phyloP scores from a whole-genome alignment of 805 yeast genomes.

The Limtongia smithiae region DNA sequence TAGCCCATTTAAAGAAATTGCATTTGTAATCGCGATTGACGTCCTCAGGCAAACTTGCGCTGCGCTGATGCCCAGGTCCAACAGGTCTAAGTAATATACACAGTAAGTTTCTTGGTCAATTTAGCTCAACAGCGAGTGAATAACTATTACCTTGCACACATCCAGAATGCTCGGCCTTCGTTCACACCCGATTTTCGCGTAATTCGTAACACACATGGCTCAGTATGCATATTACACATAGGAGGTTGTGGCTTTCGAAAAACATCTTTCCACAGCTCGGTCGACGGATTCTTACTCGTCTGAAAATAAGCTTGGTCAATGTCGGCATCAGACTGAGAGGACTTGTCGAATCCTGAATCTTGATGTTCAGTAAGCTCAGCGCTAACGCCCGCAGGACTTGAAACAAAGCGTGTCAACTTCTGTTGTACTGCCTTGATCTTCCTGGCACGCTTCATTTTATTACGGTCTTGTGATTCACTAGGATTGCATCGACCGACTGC shows the following conservation, averaged over 20 bases:
- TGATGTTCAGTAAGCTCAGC: no score
- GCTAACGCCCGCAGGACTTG: neutral
- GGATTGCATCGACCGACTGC: no score
- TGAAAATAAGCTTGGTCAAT: no score
- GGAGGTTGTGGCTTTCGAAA: slow-evolving; percentile 33
- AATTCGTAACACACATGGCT: slow-evolving; percentile 36
- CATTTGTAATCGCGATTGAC: slow-evolving; percentile 33
- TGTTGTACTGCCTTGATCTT: no score
- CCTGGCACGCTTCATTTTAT: no score
- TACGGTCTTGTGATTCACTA: no score
- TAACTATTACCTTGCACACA: slow-evolving; percentile 34
- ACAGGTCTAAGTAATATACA: slow-evolving; percentile 15
- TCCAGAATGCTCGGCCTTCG: slow-evolving; percentile 42
- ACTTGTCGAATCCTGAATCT: no score
- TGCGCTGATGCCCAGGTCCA: slow-evolving; percentile 23
- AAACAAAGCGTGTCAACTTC: neutral
- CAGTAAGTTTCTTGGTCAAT: neutral
- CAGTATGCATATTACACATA: slow-evolving; percentile 35
- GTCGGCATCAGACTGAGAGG: no score
- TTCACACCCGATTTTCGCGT: slow-evolving; percentile 39
- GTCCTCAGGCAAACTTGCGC: slow-evolving; percentile 5
- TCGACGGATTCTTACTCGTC: no score
- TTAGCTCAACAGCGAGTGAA: neutral
- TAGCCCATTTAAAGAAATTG: slow-evolving; percentile 38
- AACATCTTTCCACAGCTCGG: slow-evolving; percentile 23